Conservation (phyloP, 75 land plant genomes). For the Adiantum capillusveneris region DNA sequence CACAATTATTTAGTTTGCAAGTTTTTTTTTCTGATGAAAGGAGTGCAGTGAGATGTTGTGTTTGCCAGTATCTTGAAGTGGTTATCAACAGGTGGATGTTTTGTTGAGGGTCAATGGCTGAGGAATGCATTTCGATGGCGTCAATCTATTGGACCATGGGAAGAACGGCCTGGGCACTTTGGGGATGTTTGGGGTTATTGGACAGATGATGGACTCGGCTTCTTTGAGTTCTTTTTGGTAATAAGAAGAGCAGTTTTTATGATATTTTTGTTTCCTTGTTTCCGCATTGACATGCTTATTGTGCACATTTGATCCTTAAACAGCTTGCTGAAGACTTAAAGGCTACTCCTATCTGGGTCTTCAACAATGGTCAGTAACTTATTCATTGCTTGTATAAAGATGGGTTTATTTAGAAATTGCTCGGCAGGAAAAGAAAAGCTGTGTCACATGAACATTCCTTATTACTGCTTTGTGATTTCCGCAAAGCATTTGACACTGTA, state of each 20-base stretch:
- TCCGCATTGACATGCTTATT: background rate
- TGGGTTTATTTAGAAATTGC: too few species aligned
- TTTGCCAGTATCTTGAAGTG: background rate
- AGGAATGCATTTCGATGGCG: conserved; percentile 94
- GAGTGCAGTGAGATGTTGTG: background rate
- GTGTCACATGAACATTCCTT: too few species aligned
- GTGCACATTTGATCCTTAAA: background rate
- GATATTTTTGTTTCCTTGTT: background rate
- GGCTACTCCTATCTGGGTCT: conserved; percentile 79
- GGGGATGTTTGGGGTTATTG: conserved; percentile 98
- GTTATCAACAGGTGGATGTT: conserved; percentile 68
- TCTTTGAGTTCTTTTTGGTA: conserved; percentile 87
- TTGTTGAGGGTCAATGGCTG: conserved; percentile 81
- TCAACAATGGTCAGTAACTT: conserved; percentile 60
- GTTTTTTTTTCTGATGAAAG: too few species aligned
- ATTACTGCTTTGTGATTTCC: too few species aligned
- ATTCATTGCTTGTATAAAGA: too few species aligned
- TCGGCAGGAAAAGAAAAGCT: too few species aligned
- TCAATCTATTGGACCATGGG: conserved; percentile 79
- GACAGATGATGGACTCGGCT: conserved; percentile 98
- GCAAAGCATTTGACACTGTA: too few species aligned
- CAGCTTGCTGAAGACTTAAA: conserved; percentile 88
- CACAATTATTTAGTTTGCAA: too few species aligned
- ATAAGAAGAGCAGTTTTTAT: too few species aligned
- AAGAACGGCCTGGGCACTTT: conserved; percentile 93